These are phyloP conservation scores for Diaporthe nobilis DNA, from an alignment of 2,329 filamentous ascomycete species.

Conservation along the genomic window DNA sequence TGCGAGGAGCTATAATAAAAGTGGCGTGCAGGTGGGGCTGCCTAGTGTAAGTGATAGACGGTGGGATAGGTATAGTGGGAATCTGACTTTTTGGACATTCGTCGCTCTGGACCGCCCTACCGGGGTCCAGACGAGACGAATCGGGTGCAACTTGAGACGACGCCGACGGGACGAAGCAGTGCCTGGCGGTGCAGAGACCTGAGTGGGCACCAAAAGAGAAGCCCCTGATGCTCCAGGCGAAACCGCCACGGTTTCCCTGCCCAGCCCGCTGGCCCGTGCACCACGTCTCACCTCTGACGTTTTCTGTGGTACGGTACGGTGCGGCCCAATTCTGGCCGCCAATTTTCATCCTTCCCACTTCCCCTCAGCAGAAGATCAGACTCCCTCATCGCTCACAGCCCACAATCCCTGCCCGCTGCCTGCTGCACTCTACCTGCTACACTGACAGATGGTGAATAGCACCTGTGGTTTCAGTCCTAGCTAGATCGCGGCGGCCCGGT, in stretches of 20 bases:
- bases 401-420: not conserved
- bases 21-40: too few relatives aligned
- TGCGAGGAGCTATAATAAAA: too few relatives aligned
- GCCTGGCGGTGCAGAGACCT: not conserved
- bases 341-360: not conserved
- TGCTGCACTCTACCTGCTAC: not conserved
- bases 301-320: conserved; percentile 12
- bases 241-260: conserved; percentile 33
- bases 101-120: too few relatives aligned
- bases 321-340: not conserved
- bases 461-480: not conserved
- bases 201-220: not conserved
- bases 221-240: conserved; percentile 28
- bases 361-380: not conserved
- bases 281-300: conserved; percentile 28
- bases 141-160: conserved; percentile 32
- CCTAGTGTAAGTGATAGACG: too few relatives aligned
- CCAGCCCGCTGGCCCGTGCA: conserved; percentile 27
- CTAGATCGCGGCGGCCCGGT: not conserved
- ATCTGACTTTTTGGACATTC: too few relatives aligned
- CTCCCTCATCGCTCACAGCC: not conserved
- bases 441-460: not conserved
- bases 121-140: conserved; percentile 29
- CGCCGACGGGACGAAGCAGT: conserved; percentile 22
- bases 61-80: too few relatives aligned